phyloP scores from a whole-genome alignment of 2,329 filamentous ascomycete species.

The Fusarium nodosum region DNA sequence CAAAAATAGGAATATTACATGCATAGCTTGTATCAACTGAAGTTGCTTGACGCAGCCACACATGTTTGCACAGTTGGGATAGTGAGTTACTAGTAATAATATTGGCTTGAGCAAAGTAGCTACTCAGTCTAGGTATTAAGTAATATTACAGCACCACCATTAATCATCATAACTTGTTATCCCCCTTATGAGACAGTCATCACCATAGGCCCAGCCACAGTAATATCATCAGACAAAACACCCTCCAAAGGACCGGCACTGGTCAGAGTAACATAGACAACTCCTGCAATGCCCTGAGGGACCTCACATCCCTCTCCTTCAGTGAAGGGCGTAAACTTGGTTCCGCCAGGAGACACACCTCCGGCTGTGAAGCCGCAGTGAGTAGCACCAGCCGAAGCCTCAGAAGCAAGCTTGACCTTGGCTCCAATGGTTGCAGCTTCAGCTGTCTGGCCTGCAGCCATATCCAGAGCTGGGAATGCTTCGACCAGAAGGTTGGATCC shows the following conservation, averaged over 20 bases:
- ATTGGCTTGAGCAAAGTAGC: constrained; percentile 28
- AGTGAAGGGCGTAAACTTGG: constrained; percentile 70
- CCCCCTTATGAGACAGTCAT: constrained; percentile 60
- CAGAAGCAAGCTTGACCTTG: constrained; percentile 60
- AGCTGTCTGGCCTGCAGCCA: constrained; percentile 61
- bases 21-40: constrained; percentile 8
- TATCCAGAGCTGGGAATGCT: constrained; percentile 71
- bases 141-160: constrained; percentile 27
- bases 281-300: constrained; percentile 72
- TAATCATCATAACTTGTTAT: neutral
- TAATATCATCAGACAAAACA: constrained; percentile 71
- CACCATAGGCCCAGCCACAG: constrained; percentile 74
- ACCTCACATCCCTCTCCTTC: constrained; percentile 68
- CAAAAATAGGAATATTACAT: constrained; percentile 19
- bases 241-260: constrained; percentile 65
- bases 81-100: constrained; percentile 29
- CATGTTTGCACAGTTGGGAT: neutral
- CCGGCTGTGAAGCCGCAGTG: constrained; percentile 78
- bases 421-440: constrained; percentile 54
- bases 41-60: neutral
- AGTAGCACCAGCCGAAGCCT: constrained; percentile 64
- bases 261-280: constrained; percentile 77
- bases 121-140: constrained; percentile 27
- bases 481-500: constrained; percentile 71
- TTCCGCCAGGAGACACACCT: constrained; percentile 67